Percentiles rank a stretch among this genome's conserved stretches.
Evolutionary conservation across 768 basidiomycete species (phyloP).

Genomic region (Pisolithus orientalis): DNA sequence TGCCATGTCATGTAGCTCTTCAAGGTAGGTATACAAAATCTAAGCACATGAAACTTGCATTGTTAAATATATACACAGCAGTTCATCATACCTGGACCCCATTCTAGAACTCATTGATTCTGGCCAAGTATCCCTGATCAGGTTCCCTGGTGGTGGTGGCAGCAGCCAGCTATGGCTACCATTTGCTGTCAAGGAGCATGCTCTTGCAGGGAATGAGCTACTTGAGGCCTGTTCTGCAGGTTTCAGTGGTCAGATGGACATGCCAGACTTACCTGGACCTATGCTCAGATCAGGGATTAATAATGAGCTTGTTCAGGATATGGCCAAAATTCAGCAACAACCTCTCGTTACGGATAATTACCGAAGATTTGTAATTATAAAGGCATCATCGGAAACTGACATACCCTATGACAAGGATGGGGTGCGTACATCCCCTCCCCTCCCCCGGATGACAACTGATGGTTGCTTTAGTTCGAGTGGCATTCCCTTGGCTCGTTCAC

Average conservation of each 20-base stretch:
- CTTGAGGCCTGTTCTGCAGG: conserved; percentile 36
- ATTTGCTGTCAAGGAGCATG: conserved; percentile 11
- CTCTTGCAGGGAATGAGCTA: conserved; percentile 26
- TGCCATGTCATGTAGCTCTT: not conserved
- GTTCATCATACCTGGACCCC: conserved; percentile 12
- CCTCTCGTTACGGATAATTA: conserved; percentile 55
- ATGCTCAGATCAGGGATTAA: conserved; percentile 36
- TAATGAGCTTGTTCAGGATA: conserved; percentile 40
- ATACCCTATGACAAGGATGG: conserved; percentile 31
- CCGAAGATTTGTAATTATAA: conserved; percentile 62
- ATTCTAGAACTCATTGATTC: conserved; percentile 36
- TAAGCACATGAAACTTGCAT: not conserved
- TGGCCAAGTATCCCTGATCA: conserved; percentile 49
- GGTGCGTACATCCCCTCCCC: conserved; percentile 33
- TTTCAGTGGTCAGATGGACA: conserved; percentile 21
- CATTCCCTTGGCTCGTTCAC: conserved; percentile 38
- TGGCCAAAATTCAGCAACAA: conserved; percentile 52
- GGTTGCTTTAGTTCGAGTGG: conserved; percentile 51
- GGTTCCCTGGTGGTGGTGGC: conserved; percentile 36
- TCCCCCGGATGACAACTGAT: conserved; percentile 3
- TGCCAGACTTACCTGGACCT: conserved; percentile 25
- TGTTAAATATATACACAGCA: not conserved
- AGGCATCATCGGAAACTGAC: conserved; percentile 27
- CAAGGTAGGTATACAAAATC: conserved; percentile 6
- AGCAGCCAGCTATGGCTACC: conserved; percentile 20